phyloP scores from a whole-genome alignment of 1,284 basidiomycete genomes.

The Cystobasidium pallidum region DNA sequence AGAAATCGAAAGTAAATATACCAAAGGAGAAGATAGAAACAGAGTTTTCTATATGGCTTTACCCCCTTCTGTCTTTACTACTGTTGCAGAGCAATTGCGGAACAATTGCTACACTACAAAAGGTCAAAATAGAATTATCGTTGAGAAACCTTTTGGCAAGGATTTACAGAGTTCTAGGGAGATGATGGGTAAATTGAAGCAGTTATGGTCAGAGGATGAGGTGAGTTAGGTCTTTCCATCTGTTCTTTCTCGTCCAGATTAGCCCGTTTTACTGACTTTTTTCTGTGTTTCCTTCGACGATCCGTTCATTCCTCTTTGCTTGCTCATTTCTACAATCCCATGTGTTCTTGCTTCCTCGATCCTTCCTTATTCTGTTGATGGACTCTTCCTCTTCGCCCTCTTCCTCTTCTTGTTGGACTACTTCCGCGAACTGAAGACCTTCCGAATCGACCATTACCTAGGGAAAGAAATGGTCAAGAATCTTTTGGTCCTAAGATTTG shows the following conservation, averaged over 20 bases:
- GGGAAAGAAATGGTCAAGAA: conserved; percentile 99
- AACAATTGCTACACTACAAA: conserved; percentile 74
- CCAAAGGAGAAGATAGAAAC: conserved; percentile 63
- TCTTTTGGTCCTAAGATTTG: conserved; percentile 87
- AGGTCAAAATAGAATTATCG: conserved; percentile 84
- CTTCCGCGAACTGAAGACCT: conserved; percentile 63
- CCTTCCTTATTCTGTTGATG: too few species aligned
- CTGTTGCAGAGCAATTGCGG: conserved; percentile 79
- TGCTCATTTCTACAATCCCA: too few species aligned
- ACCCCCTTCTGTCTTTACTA: conserved; percentile 88
- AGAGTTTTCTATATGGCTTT: conserved; percentile 69
- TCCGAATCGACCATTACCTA: conserved; percentile 96
- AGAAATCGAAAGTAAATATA: conserved; percentile 67
- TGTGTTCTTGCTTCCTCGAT: too few species aligned
- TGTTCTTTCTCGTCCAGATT: background rate
- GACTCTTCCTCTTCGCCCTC: too few species aligned
- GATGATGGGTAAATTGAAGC: conserved; percentile 76
- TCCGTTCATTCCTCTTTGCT: too few species aligned
- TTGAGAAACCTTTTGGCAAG: conserved; percentile 97
- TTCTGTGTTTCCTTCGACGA: too few species aligned
- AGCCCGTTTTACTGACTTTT: background rate
- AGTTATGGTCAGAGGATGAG: conserved; percentile 89
- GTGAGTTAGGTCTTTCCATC: conserved; percentile 42
- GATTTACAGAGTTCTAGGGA: conserved; percentile 82
- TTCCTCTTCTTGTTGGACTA: too few species aligned